Base-by-base conservation (phyloP, 352 stramenopile species). In the Globisporangium paddicum region DNA sequence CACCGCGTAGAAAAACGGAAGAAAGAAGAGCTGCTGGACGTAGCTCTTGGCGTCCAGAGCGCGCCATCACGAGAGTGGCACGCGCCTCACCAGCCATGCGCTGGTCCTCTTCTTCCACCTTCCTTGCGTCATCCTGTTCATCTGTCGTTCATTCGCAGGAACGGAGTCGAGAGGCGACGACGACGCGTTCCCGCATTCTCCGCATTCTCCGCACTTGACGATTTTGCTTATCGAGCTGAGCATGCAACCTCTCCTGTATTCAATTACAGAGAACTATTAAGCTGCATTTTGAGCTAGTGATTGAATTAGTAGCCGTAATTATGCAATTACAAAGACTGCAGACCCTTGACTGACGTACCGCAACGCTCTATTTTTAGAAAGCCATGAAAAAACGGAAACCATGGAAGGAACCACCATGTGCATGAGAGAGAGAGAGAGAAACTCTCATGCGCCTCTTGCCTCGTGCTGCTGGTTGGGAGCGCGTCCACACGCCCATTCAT, bases 1-100 rank as follows among this genome's bases (percentile, higher is more conserved):
- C 65, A 94, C 84, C 1, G 77, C 69, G 3, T 86, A 71, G 42
- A 56, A n/a, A n/a, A n/a, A n/a, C n/a, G n/a, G n/a, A n/a, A n/a
- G n/a, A n/a, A n/a, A n/a, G n/a, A n/a, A n/a, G 34, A 19, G 13
- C 26, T 25, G 14, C 18, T 18, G 30, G 14, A 23, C 28, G 25
- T 38, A 21, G 25, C 6, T 38, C 30, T 25, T 53, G 26, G 46
- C 23, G 46, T 19, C 35, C 26, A 26, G 30, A 9, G 16, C 9
- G 19, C 46, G 38, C 38, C 38, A 44, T 44, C 38, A 44, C 38
- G 38, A 53, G 28, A 35, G 28, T 52, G 46, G 16, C 18, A 50
- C 46, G 26, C 19, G 5, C 46, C 25, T 34, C 16, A 38, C 21
- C 25, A 51, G 35, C 35, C 3, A 40, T 4, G 37, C 37, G 37